phyloP scores from a whole-genome alignment of 345 rosid species.

The Geranium brycei region DNA sequence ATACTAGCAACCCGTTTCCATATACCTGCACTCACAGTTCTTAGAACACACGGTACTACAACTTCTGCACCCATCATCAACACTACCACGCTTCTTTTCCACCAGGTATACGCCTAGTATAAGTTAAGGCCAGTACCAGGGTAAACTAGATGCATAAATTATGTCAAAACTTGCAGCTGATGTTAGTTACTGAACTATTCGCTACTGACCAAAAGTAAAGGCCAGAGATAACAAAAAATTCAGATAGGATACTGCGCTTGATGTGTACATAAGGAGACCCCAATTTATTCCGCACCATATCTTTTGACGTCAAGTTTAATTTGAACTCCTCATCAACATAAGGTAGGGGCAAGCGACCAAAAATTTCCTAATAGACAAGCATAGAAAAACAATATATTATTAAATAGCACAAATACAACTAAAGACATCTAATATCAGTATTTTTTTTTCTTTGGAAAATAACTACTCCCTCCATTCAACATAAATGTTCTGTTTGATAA shows the following conservation, averaged over 20 bases:
- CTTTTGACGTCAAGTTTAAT: constrained; percentile 54
- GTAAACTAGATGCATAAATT: background rate
- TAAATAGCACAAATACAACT: background rate
- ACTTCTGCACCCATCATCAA: constrained; percentile 65
- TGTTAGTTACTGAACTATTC: too few relatives aligned
- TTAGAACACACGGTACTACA: constrained; percentile 65
- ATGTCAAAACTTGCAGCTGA: background rate
- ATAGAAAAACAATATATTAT: constrained; percentile 12
- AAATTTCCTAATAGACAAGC: constrained; percentile 42
- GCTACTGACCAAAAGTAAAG: background rate
- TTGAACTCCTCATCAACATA: constrained; percentile 79
- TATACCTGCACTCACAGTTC: constrained; percentile 82
- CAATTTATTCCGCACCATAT: constrained; percentile 33
- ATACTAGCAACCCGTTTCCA: background rate
- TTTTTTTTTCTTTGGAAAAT: too few relatives aligned
- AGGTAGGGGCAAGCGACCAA: constrained; percentile 68
- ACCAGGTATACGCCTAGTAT: constrained; percentile 65
- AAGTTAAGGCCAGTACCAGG: constrained; percentile 27
- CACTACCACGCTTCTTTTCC: constrained; percentile 65
- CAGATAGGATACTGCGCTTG: constrained; percentile 78
- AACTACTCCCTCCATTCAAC: too few relatives aligned
- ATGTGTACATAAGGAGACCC: constrained; percentile 81
- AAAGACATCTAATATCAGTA: too few relatives aligned
- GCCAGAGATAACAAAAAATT: constrained; percentile 1
- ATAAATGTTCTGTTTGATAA: too few relatives aligned